Percentiles rank a stretch among this genome's conserved stretches.
phyloP scores from a whole-genome alignment of 257 asterid genomes.

The Salvia miltiorrhiza region DNA sequence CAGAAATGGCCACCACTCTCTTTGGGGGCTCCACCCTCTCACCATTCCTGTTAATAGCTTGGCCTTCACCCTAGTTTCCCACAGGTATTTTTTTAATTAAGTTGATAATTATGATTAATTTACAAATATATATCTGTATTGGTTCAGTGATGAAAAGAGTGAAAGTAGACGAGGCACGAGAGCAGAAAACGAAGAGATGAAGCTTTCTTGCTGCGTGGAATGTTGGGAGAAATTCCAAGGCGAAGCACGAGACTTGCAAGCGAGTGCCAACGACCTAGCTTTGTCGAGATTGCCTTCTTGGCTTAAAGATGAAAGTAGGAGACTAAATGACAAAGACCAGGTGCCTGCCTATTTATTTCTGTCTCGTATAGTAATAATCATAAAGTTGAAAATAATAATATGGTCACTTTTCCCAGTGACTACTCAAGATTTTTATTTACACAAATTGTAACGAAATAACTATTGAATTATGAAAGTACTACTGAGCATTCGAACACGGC shows the following conservation, averaged over 20 bases:
- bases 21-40: slow-evolving; percentile 78
- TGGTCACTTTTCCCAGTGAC: too few relatives aligned
- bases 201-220: slow-evolving; percentile 43
- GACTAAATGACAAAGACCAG: slow-evolving; percentile 43
- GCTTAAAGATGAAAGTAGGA: slow-evolving; percentile 61
- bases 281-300: slow-evolving; percentile 65
- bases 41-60: slow-evolving; percentile 61
- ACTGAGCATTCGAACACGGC: too few relatives aligned
- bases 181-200: slow-evolving; percentile 27
- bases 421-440: too few relatives aligned
- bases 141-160: slow-evolving; percentile 28
- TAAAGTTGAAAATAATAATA: not conserved
- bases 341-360: slow-evolving; percentile 20
- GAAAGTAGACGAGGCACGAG: slow-evolving; percentile 18
- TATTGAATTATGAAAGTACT: too few relatives aligned
- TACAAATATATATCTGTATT: too few relatives aligned
- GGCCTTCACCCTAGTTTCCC: slow-evolving; percentile 56
- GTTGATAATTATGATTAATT: too few relatives aligned
- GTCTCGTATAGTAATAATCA: not conserved
- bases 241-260: slow-evolving; percentile 33
- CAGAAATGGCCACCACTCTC: slow-evolving; percentile 55
- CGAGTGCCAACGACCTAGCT: slow-evolving; percentile 24
- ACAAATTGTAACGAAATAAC: too few relatives aligned
- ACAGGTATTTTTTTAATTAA: slow-evolving; percentile 42
- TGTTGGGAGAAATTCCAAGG: slow-evolving; percentile 43